Percentiles rank a stretch among this genome's conserved stretches.
phyloP scores from a whole-genome alignment of 2,329 filamentous ascomycete species.

The Penicillium sp. region DNA sequence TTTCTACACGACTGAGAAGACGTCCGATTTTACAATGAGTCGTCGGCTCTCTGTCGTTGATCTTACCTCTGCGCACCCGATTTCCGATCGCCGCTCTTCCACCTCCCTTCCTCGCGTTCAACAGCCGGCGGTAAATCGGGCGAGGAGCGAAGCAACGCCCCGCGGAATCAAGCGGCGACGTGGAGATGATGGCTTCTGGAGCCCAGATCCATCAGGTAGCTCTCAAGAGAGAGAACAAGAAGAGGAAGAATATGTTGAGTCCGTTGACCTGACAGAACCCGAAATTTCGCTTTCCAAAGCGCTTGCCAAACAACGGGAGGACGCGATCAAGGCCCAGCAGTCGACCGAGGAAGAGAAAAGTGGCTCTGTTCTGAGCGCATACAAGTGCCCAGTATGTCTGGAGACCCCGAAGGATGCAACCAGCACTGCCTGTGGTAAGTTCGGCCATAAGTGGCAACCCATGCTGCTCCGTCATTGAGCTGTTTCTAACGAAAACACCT shows the following conservation, averaged over 20 bases:
- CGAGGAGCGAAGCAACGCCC: background rate
- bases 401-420: conserved; percentile 58
- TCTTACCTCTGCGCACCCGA: conserved; percentile 6
- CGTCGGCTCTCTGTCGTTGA: conserved; percentile 16
- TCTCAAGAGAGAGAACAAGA: background rate
- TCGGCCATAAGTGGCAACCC: background rate
- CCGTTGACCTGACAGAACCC: conserved; percentile 49
- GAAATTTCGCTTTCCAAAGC: conserved; percentile 44
- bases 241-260: conserved; percentile 37
- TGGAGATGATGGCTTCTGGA: background rate
- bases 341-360: conserved; percentile 25
- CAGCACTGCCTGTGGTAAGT: conserved; percentile 56
- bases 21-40: conserved; percentile 8
- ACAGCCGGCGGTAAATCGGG: background rate
- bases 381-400: conserved; percentile 61
- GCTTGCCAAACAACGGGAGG: conserved; percentile 51
- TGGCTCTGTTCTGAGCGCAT: conserved; percentile 43
- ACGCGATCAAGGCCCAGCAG: conserved; percentile 48
- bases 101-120: background rate
- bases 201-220: conserved; percentile 6
- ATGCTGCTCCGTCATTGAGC: background rate
- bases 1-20: background rate
- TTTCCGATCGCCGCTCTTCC: background rate
- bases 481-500: background rate
- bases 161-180: conserved; percentile 16